Evolutionary conservation across 2,329 filamentous ascomycete species (phyloP).

Genomic region (Huntiella savannae): DNA sequence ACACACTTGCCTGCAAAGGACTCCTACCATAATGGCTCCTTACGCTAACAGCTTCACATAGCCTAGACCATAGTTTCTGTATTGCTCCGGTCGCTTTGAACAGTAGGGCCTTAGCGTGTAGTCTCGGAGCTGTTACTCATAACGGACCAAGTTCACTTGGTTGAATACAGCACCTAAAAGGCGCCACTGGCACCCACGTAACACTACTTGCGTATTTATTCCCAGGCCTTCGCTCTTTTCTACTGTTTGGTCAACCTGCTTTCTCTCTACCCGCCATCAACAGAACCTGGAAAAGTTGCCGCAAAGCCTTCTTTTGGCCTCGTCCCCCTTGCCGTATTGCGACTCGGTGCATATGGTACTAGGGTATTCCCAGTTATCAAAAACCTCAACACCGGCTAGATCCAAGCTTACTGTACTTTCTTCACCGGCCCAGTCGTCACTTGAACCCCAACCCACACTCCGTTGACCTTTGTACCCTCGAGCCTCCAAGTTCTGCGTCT

Average conservation of each 20-base stretch:
- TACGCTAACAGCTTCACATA: no score
- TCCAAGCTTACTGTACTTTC: background rate
- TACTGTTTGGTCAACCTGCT: conserved; percentile 5
- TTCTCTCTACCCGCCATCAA: conserved; percentile 1
- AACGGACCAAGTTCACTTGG: background rate
- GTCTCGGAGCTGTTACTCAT: no score
- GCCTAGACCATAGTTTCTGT: no score
- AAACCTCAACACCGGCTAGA: conserved; percentile 5
- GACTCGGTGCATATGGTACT: conserved; percentile 7
- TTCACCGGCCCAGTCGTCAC: conserved; percentile 7
- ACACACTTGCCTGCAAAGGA: no score
- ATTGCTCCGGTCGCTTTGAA: no score
- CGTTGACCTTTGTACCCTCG: no score
- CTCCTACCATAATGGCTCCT: no score
- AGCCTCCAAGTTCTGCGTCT: no score
- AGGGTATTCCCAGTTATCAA: conserved; percentile 10
- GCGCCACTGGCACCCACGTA: background rate
- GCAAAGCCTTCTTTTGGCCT: conserved; percentile 10
- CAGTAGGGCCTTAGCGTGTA: no score
- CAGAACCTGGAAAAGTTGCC: conserved; percentile 2
- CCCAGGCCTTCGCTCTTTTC: background rate
- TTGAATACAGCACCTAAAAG: background rate
- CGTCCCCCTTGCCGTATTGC: conserved; percentile 9
- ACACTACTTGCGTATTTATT: background rate
- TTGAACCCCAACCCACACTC: background rate